A percentile compares a stretch with the other conserved stretches of the same genome.
Evolutionary conservation across 495 filamentous ascomycete species (phyloP).

Genomic region (Podospora anserina): DNA sequence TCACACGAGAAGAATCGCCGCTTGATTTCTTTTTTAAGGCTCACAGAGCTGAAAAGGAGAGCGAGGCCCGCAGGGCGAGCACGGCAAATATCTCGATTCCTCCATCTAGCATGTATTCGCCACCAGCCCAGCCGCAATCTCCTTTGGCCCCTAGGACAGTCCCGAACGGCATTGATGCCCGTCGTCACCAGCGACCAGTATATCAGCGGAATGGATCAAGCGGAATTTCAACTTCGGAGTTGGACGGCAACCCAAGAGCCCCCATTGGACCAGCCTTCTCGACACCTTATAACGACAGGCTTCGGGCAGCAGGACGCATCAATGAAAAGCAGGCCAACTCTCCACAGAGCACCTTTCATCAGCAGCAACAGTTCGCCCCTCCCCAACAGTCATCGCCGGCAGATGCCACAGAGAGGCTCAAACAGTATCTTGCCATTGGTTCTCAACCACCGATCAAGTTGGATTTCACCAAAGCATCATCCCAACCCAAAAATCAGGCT

Average conservation of each 20-base stretch:
- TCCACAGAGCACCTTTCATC: background rate
- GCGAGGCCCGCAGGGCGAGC: slow-evolving; percentile 48
- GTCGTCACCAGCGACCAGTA: slow-evolving; percentile 29
- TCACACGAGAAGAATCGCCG: slow-evolving; percentile 62
- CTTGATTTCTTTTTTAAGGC: slow-evolving; percentile 87
- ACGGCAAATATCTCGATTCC: slow-evolving; percentile 32
- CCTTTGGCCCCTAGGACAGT: slow-evolving; percentile 37
- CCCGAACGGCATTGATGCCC: slow-evolving; percentile 27
- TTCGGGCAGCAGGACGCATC: slow-evolving; percentile 50
- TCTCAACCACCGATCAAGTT: slow-evolving; percentile 10
- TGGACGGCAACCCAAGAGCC: slow-evolving; percentile 54
- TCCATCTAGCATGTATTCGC: slow-evolving; percentile 35
- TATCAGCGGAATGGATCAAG: slow-evolving; percentile 39
- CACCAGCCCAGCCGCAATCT: slow-evolving; percentile 32
- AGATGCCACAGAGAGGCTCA: slow-evolving; percentile 34
- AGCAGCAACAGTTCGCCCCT: background rate
- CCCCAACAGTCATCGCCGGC: slow-evolving; percentile 16
- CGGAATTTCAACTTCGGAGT: slow-evolving; percentile 64
- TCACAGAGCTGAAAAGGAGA: slow-evolving; percentile 70
- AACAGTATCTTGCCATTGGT: slow-evolving; percentile 32
- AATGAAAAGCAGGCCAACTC: slow-evolving; percentile 25
- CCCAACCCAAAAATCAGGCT: background rate
- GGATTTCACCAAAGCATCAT: background rate
- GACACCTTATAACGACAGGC: slow-evolving; percentile 62
- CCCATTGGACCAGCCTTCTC: slow-evolving; percentile 63